Base-by-base conservation (phyloP, 2,329 filamentous ascomycete genomes). In the Phoma herbarum region DNA sequence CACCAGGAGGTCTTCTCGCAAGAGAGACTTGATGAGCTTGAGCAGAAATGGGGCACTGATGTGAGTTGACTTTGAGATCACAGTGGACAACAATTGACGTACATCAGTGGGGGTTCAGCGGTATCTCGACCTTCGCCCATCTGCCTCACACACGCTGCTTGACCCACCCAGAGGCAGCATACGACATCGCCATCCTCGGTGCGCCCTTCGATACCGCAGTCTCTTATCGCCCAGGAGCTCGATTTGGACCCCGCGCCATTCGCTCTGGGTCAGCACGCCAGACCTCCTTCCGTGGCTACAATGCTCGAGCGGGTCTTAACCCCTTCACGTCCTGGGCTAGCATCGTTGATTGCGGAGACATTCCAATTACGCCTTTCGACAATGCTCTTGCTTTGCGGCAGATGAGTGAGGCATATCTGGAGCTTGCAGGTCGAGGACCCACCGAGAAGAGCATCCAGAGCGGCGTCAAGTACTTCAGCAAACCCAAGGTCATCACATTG, bases 261-360 rank as follows among this genome's bases (percentile, higher is more conserved):
- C 89, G 93, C 55, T 88, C 91, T 37, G 93, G 92, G 39, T 94
- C 91, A 29, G 84, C 89, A 8, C 88, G 93, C 20, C 93, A 97
- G 78, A 92, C 90, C 14, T 85, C 88, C 2, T 91, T 90, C 75
- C 86, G 92, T 41, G 90, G 90, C 72, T 93, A 90, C 84, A 97
- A 97, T 78, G 86, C 90, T 2, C 88, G 92, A 22, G 92, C 92
- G 1, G 85, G 84, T 37, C 84, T 97, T 65, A 97, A 97, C 77
- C 92, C 93, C 0, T 97, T 95, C 79, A 81, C 82, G 39, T 89
- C 85, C 53, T 94, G 90, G 90, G 90, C 91, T 0, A 87, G 81
- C 37, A 86, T 97, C 59, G 82, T 94, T 49, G 93, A 97, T 81
- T 97, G 93, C 76, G 93, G 93, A 45, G 93, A 97, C 74, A 92